Conservation (phyloP, 2,329 filamentous ascomycete species). For the Verruconis gallopava region DNA sequence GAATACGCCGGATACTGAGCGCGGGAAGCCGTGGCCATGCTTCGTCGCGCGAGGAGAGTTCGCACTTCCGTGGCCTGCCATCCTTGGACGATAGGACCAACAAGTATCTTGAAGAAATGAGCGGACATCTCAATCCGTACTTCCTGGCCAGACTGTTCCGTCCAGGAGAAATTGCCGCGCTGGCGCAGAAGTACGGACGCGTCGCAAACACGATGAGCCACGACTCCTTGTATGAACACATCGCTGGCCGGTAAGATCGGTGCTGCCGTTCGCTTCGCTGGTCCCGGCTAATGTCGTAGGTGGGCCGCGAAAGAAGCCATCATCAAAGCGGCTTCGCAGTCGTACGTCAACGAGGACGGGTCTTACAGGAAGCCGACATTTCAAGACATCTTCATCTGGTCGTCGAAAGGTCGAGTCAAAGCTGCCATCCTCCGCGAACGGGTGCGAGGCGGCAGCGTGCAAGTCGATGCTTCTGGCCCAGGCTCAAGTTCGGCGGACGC, state of each 20-base stretch:
- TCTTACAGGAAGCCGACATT: background rate
- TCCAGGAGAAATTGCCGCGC: slow-evolving; percentile 12
- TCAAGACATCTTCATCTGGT: background rate
- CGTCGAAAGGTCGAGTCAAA: background rate
- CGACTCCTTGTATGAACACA: slow-evolving; percentile 1
- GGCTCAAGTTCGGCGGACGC: too few species aligned
- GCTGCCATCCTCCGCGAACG: background rate
- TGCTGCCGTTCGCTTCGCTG: too few species aligned
- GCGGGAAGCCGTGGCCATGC: background rate
- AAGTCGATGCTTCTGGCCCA: too few species aligned
- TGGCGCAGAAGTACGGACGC: slow-evolving; percentile 8
- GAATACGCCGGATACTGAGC: slow-evolving; percentile 47
- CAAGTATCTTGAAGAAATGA: background rate
- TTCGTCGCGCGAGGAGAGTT: background rate
- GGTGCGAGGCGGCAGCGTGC: too few species aligned
- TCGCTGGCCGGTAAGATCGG: slow-evolving; percentile 26
- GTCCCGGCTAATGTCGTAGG: too few species aligned
- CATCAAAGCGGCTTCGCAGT: slow-evolving; percentile 27
- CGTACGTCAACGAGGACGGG: background rate
- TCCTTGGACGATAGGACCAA: background rate
- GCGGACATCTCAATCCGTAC: background rate
- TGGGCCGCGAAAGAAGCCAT: slow-evolving; percentile 40
- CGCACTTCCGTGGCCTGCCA: background rate
- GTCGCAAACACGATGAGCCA: background rate
- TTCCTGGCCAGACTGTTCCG: slow-evolving; percentile 22